A percentile compares a stretch with the other conserved stretches of the same genome.
Conservation (phyloP, 2,329 filamentous ascomycete genomes). For the Botrytis cinerea region DNA sequence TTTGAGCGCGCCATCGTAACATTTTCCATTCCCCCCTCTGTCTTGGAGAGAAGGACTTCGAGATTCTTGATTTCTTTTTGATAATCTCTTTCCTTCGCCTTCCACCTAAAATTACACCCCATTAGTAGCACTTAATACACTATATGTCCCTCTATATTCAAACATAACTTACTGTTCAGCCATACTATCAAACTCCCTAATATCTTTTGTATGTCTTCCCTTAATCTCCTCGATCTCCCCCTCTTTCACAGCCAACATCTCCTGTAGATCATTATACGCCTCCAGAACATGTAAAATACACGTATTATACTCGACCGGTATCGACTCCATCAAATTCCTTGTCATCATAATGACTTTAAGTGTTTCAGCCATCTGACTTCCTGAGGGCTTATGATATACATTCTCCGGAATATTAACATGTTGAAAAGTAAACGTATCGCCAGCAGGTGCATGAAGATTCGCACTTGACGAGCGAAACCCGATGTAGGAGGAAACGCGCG, state of each 20-base stretch:
- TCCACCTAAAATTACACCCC: constrained; percentile 28
- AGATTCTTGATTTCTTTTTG: constrained; percentile 39
- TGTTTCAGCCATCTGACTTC: constrained; percentile 40
- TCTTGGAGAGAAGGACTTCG: constrained; percentile 39
- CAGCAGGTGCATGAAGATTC: constrained; percentile 17
- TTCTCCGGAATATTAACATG: constrained; percentile 33
- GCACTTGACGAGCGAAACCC: constrained; percentile 31
- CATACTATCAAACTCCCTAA: constrained; percentile 37
- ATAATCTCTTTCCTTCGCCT: constrained; percentile 38
- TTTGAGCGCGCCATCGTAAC: constrained; percentile 38
- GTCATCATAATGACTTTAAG: constrained; percentile 42
- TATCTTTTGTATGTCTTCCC: constrained; percentile 34
- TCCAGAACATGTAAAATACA: constrained; percentile 41
- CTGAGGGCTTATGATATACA: constrained; percentile 39
- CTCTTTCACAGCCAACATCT: constrained; percentile 32
- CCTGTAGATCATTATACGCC: constrained; percentile 35
- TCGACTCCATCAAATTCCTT: constrained; percentile 30
- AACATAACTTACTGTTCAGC: constrained; percentile 26
- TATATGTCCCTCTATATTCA: neutral
- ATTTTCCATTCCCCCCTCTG: constrained; percentile 39
- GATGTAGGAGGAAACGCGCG: constrained; percentile 37
- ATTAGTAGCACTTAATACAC: neutral
- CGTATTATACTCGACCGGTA: constrained; percentile 40
- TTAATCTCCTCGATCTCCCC: constrained; percentile 35
- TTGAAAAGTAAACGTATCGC: constrained; percentile 29